Base-by-base conservation (phyloP, 768 basidiomycete genomes). In the Boletales sp. region DNA sequence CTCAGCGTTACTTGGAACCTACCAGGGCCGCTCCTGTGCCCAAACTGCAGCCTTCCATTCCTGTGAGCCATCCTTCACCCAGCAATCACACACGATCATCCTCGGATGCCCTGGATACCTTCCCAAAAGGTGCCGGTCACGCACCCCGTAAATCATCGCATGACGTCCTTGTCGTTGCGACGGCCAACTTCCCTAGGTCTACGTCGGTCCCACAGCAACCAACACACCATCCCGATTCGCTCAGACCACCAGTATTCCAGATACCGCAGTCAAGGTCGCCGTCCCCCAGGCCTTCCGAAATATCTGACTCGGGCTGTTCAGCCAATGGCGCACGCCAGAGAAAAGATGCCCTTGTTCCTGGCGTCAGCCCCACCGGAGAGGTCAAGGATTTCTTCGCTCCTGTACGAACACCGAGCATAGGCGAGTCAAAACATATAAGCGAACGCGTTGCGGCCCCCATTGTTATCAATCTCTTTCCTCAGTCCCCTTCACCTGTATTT, bases 361-460 rank as follows among this genome's bases (percentile, higher is more conserved):
- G 64, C 27, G 53, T 62, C 47, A 69, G 56, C 44, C 66, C 66
- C 38, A 54, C 59, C 47, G 66, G 53, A 52, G 63, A 70, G 45
- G 46, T 57, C 38, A 59, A 47, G 42, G 59, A 63, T 50, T 24
- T 51, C 39, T 41, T 54, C 51, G 57, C 57, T 48, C 63, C 65
- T 56, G 59, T 80, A 52, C 65, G 74, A 31, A 87, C 85, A 19
- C 84, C 84, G 19, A 75, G 71, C 54, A 83, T 85, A 55, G 84
- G 85, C 40, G 74, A 84, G 55, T 69, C 69, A 49, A 86, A 85
- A 59, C 75, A 80, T 52, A 76, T 86, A 51, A 71, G 71, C 54
- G 69, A 74, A 35, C 82, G 80, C 32, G 83, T 87, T 37, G 82
- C 83, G 43, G 77, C 78, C 31, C 84, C 86, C 36, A 75, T 85